Evolutionary conservation across 1,284 basidiomycete genomes (phyloP), one percentile per base, ranked within the genome.

Genomic region (Coniophora puteana): DNA sequence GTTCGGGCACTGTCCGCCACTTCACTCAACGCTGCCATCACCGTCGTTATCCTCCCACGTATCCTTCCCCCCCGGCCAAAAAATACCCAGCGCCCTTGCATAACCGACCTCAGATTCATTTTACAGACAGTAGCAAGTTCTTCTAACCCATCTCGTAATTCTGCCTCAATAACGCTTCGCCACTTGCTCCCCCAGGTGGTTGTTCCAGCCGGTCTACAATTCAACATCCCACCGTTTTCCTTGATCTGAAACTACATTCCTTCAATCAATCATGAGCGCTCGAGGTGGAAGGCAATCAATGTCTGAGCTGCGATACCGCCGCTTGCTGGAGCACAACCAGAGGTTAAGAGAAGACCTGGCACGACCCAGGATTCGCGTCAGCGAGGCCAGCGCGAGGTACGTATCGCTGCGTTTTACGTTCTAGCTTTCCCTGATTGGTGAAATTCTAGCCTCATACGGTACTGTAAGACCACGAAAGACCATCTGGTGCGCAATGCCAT

Each of bases 221-320:
- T 36, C 23, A 14, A 16, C 33, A 44, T 16, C 41, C 13, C 24
- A 25, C 36, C 33, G 5, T 49, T 43, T 40, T 34, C 39, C 38
- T n/a, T n/a, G n/a, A 36, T 31, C 25, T 45, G 28, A 35, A 41
- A 33, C 36, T 40, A 17, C 23, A 39, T 43, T 44, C 28, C 45
- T n/a, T n/a, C n/a, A n/a, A n/a, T n/a, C n/a, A n/a, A 49, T 43
- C n/a, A 78, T 77, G 75, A 77, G 69, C 53, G 58, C 68, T 46
- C 69, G 76, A 44, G 69, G 72, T 8, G 70, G 71, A 48, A 81
- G 81, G 61, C 78, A 78, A 58, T 76, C 78, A 51, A 88, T 89
- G 84, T 80, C 80, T 38, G 88, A 91, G 70, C 78, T 91, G 62
- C 89, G 89, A 70, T 80, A 90, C 39, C 76, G 89, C 21, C 70